Evolutionary conservation across 2,329 filamentous ascomycete genomes (phyloP).

Genomic region (Cladobotryum mycophilum): DNA sequence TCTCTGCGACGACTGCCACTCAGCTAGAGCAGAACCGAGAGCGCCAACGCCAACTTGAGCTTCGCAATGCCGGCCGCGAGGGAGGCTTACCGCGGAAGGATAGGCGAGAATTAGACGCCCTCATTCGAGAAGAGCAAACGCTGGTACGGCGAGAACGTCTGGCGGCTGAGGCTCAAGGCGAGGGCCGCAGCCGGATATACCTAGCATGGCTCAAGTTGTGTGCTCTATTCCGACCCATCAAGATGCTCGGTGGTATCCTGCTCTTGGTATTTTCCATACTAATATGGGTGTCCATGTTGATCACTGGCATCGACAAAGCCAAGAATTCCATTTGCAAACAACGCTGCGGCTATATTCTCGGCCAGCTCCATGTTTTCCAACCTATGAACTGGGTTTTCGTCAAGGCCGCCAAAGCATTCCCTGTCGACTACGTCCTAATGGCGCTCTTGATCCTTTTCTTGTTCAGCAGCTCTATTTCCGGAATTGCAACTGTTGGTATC

Average conservation of each 20-base stretch:
- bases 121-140: conserved; percentile 86
- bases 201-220: conserved; percentile 73
- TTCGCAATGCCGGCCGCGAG: conserved; percentile 69
- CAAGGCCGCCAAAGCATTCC: conserved; percentile 74
- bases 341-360: conserved; percentile 87
- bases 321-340: conserved; percentile 90
- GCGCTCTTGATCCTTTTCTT: conserved; percentile 77
- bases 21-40: conserved; percentile 85
- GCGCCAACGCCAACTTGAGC: conserved; percentile 83
- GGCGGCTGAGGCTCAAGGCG: conserved; percentile 72
- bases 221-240: conserved; percentile 78
- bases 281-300: conserved; percentile 86
- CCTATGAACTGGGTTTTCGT: conserved; percentile 82
- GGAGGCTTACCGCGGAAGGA: conserved; percentile 78
- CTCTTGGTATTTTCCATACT: conserved; percentile 68
- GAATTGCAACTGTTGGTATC: conserved; percentile 81
- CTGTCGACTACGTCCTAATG: conserved; percentile 88
- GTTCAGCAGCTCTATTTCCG: conserved; percentile 81
- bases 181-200: conserved; percentile 69
- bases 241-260: conserved; percentile 76
- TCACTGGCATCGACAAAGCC: conserved; percentile 93
- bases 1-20: conserved; percentile 69
- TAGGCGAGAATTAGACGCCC: conserved; percentile 76
- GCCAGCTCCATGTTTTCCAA: conserved; percentile 83
- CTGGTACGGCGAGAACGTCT: conserved; percentile 83